Evolutionary conservation across 1,139 yeast genomes (phyloP), one percentile per base, ranked within the genome.

Genomic region (Hyphopichia wangnamkhiaoensis): DNA sequence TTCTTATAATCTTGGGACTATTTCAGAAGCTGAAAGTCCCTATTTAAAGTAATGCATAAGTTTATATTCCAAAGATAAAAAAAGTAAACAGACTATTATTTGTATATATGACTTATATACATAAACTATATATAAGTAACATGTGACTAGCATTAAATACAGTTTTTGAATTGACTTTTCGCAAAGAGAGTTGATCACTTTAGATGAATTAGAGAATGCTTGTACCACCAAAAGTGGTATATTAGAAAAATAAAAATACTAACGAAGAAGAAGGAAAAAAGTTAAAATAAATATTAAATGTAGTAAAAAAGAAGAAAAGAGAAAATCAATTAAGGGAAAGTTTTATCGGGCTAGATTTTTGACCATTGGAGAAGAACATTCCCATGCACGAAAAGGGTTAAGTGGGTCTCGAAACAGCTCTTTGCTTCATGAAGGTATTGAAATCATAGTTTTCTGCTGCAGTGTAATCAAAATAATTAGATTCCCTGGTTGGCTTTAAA

Each of bases 401-500:
- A 12, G 26, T 31, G 14, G 32, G 33, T 12, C 16, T 35, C 20
- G 37, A 33, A 23, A 19, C 31, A 5, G 29, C 45, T 35, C 56
- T 50, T 42, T 61, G 67, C 36, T 60, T 58, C 62, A 69, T 67
- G 42, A 63, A 70, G 9, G 71, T 58, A 34, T 62, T 55, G 41
- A 70, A 69, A 48, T 69, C 72, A 44, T 68, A 67, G 30, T 50
- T 54, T 24, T 53, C 63, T 32, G 52, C 47, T 2, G 52, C 41
- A 3, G 61, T 43, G 42, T 70, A 69, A 42, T 70, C 74, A 42
- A 67, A 68, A 40, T 56, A 56, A 29, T 49, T 50, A 7, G 52
- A 44, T 12, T 52, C 56, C 31, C 26, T 25, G 18, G 29, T 29
- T 9, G 19, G n/a, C 40, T 4, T 38, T 30, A 3, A 38, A 37